Evolutionary conservation across 2,329 filamentous ascomycete species (phyloP), one percentile per base, ranked within the genome.

Genomic region (Aspergillus sp.): DNA sequence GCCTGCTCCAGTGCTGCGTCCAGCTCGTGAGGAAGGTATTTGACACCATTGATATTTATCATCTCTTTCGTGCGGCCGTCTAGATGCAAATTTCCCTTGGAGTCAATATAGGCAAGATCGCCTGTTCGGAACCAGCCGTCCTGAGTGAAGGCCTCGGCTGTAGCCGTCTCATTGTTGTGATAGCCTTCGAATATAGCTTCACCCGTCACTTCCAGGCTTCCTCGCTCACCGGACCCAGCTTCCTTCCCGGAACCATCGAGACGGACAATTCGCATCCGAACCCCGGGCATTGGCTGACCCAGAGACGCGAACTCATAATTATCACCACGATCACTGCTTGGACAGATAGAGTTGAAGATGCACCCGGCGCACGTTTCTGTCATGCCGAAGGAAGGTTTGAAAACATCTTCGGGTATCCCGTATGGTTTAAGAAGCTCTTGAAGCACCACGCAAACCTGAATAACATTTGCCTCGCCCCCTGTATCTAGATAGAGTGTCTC

Each of bases 291-390:
- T 54, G 65, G 65, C 18, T 52, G 53, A 6, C 68, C 68, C 2
- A 64, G 53, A 3, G 64, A 65, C 42, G 51, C 62, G 50, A 63
- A 69, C 54, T 56, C 63, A 49, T 63, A 64, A 49, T 14, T 58
- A 54, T 65, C 54, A 0, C 61, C 52, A 1, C 76, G 22, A 58
- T 83, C 81, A 54, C 75, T 75, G 0, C 52, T 51, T 0, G 81
- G 81, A 46, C 52, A 54, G 36, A 2, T 9, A 54, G 76, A 32
- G 39, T 76, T 78, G 71, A 73, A 83, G 22, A 83, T 81, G 4
- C 71, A 64, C 0, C 81, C 81, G 1, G 81, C 81, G 62, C 81
- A 84, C 0, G 81, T 84, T 68, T 84, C 82, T 0, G 81, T 84
- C 80, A 68, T 61, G 12, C 65, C 64, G 53, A 69, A 63, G 9